Conservation (phyloP, 108 stramenopile genomes). For the Pseudonitzschia delicatissima region DNA sequence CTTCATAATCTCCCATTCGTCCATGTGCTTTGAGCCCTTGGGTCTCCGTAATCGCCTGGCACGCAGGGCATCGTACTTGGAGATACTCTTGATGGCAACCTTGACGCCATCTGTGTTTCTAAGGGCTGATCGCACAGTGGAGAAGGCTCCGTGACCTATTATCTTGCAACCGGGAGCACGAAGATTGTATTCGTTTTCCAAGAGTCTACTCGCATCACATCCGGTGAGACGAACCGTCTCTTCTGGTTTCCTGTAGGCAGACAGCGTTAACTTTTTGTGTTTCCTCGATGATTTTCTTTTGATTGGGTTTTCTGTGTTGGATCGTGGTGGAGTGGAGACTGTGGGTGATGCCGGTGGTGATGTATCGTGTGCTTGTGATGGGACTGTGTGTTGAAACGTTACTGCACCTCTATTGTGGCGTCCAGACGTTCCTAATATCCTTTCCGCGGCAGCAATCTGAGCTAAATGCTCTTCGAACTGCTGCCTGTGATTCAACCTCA, state of each 20-base stretch:
- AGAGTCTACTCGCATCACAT: conserved; percentile 43
- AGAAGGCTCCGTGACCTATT: conserved; percentile 81
- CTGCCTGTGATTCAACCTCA: background rate
- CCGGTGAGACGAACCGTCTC: conserved; percentile 65
- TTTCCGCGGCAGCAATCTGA: conserved; percentile 3
- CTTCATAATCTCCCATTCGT: conserved; percentile 79
- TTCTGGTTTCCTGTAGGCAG: conserved; percentile 70
- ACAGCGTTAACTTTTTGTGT: conserved; percentile 44
- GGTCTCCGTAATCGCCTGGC: conserved; percentile 45
- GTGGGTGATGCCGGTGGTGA: background rate
- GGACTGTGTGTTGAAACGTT: background rate
- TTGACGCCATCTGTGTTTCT: conserved; percentile 40
- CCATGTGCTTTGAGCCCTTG: conserved; percentile 41
- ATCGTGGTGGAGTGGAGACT: background rate
- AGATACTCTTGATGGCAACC: conserved; percentile 84
- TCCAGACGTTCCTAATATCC: background rate
- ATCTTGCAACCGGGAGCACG: conserved; percentile 55
- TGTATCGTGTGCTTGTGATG: background rate
- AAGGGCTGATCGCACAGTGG: conserved; percentile 63
- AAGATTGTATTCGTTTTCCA: conserved; percentile 72
- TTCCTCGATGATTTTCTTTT: background rate
- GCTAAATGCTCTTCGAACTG: conserved; percentile 1
- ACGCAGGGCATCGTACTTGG: conserved; percentile 83
- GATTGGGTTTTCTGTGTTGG: background rate
- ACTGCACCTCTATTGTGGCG: background rate